Evolutionary conservation across 306 rosid genomes (phyloP).

Genomic region (Cyamopsis tetragonoloba): DNA sequence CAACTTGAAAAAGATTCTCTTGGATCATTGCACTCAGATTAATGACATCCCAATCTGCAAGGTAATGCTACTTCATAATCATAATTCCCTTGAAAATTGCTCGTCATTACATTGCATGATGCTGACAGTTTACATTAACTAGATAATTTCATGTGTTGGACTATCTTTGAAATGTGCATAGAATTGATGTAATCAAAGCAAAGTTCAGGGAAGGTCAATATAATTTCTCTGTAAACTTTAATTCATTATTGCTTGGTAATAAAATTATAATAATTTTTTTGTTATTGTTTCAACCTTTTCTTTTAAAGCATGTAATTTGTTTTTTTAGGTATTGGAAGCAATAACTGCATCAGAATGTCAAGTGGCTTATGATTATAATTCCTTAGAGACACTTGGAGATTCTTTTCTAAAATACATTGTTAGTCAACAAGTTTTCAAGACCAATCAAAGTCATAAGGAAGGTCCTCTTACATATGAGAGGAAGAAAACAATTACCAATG

Average conservation of each 20-base stretch:
- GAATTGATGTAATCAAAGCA: too few relatives aligned
- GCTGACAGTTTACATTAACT: neutral
- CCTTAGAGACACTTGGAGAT: slow-evolving; percentile 75
- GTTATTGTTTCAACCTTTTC: neutral
- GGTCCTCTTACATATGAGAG: slow-evolving; percentile 48
- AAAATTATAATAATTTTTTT: neutral
- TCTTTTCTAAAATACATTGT: slow-evolving; percentile 63
- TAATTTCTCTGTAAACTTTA: too few relatives aligned
- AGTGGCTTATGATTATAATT: slow-evolving; percentile 50
- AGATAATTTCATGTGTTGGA: neutral
- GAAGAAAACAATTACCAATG: slow-evolving; percentile 40
- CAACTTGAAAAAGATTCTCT: slow-evolving; percentile 49
- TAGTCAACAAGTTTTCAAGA: slow-evolving; percentile 54
- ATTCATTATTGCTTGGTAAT: too few relatives aligned
- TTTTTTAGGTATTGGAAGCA: slow-evolving; percentile 61
- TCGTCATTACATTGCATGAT: neutral
- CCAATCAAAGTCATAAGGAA: slow-evolving; percentile 35
- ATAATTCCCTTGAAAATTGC: slow-evolving; percentile 15
- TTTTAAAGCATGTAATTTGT: neutral
- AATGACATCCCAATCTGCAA: slow-evolving; percentile 44
- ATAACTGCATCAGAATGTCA: slow-evolving; percentile 54
- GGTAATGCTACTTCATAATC: slow-evolving; percentile 43
- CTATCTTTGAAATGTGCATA: too few relatives aligned
- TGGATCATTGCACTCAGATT: slow-evolving; percentile 51
- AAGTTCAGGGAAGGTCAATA: too few relatives aligned